Evolutionary conservation across 805 yeast genomes (phyloP), one percentile per base, ranked within the genome.

Genomic region (Ogataea saltuana): DNA sequence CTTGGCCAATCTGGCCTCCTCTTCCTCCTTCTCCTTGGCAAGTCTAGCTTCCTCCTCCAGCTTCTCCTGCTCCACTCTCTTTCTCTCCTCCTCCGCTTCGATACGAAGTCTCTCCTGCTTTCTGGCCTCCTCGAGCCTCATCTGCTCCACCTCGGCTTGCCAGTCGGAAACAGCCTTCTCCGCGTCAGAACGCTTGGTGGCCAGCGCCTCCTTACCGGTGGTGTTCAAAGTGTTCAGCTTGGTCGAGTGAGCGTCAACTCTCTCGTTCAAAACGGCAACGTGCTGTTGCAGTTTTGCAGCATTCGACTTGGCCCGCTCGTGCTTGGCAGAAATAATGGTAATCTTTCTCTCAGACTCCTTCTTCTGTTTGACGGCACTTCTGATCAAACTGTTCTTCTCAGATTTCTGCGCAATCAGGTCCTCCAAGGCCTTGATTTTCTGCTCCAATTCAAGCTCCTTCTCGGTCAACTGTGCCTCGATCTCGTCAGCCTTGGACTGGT

Each of bases 21-120:
- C 55, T 23, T 51, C 56, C 45, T 54, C 61, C 39, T 59, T 65
- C 20, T 49, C 65, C 30, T 58, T 59, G 41, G 55, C 67, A 33
- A 46, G 38, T 31, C 53, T 57, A 13, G 55, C 49, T 43, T 67
- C 64, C 18, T 59, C 65, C 40, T 61, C 71, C 59, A 60, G 50
- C 44, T 56, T 54, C 56, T 75, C 76, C 41, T 60, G 53, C 15
- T 74, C 80, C 42, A 70, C 39, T 45, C 72, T 62, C 55, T 62
- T 54, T 50, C 71, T 59, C 52, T 65, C 70, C 34, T 58, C 66
- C 47, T 64, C 69, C 10, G 62, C 65, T 49, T 69, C 72, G 16
- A 67, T 58, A 45, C 70, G 62, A 42, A 68, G 53, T 41, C 68
- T 61, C 53, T 72, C 77, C 49, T 74, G 78, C 42, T 71, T 76